Evolutionary conservation across 768 basidiomycete genomes (phyloP).

Genomic region (Astraeus odoratus): DNA sequence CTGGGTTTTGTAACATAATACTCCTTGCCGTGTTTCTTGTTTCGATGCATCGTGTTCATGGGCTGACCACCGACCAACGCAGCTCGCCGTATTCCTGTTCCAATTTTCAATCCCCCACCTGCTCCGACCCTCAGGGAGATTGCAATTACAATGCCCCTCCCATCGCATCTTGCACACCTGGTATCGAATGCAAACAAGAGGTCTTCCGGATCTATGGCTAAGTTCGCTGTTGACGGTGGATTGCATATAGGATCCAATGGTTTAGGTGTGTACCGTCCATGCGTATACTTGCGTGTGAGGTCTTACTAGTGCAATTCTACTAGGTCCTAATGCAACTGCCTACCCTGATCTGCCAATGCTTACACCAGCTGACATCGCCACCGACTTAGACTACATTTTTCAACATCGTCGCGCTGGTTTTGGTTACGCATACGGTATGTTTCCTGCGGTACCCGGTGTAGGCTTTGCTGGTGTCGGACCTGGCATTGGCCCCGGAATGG

Average conservation of each 20-base stretch:
- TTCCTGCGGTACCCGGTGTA: background rate
- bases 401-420: conserved; percentile 28
- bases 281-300: background rate
- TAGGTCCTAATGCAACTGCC: conserved; percentile 34
- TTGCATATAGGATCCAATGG: conserved; percentile 11
- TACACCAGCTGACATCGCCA: conserved; percentile 39
- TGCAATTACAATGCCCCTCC: conserved; percentile 51
- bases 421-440: conserved; percentile 1
- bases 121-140: conserved; percentile 64
- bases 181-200: conserved; percentile 15
- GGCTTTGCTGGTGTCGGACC: conserved; percentile 5
- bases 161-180: conserved; percentile 18
- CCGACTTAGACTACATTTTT: conserved; percentile 50
- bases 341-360: conserved; percentile 34
- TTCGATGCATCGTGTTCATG: background rate
- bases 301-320: conserved; percentile 25
- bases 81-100: conserved; percentile 59
- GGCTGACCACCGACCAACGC: background rate
- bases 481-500: conserved; percentile 22
- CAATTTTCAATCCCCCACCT: conserved; percentile 43
- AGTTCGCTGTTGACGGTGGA: conserved; percentile 16
- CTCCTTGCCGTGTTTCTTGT: background rate
- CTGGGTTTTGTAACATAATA: too few relatives aligned
- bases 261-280: conserved; percentile 7
- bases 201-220: conserved; percentile 23